Evolutionary conservation across 768 basidiomycete species (phyloP), one percentile per base, ranked within the genome.

Genomic region (Suillus subaureus): DNA sequence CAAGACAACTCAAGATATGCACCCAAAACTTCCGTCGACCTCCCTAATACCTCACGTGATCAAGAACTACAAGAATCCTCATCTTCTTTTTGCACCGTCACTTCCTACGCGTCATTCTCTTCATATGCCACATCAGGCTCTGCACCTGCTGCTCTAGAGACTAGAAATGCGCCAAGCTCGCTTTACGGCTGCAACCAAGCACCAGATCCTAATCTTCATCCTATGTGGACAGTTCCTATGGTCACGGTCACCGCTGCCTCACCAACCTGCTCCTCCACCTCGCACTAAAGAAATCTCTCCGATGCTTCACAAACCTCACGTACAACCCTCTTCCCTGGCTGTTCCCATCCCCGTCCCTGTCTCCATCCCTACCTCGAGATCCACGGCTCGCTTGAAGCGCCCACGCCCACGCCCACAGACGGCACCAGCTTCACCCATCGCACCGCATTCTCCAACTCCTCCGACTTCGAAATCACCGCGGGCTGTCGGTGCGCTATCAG

Each of bases 141-240:
- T 35, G 13, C 9, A 23, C 58, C 56, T 39, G 21, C 37, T 61
- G 23, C 9, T 15, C 37, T 31, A 42, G 56, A 40, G 31, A 6
- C 33, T 13, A 63, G 2, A 40, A 21, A 40, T 15, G 15, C 13
- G 15, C 47, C 16, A 3, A n/a, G 16, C 31, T 26, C 23, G 23
- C 37, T 16, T 40, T 15, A 6, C 23, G 9, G 6, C 18, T 21
- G 5, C 6, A 18, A 16, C 16, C 52, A 23, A 60, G 49, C 12
- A 39, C 26, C 15, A 16, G 33, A 39, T 55, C 21, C 37, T 6
- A 26, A 66, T 11, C 58, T 72, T 39, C 72, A 77, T 23, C 76
- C 74, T 7, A 75, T 77, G 74, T 77, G 75, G 26, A 70, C 69
- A 0, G 68, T 75, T 3, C 74, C 74, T 12, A 72, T 75, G n/a